Conservation (phyloP, 805 yeast species). For the Saturnispora saitoi region DNA sequence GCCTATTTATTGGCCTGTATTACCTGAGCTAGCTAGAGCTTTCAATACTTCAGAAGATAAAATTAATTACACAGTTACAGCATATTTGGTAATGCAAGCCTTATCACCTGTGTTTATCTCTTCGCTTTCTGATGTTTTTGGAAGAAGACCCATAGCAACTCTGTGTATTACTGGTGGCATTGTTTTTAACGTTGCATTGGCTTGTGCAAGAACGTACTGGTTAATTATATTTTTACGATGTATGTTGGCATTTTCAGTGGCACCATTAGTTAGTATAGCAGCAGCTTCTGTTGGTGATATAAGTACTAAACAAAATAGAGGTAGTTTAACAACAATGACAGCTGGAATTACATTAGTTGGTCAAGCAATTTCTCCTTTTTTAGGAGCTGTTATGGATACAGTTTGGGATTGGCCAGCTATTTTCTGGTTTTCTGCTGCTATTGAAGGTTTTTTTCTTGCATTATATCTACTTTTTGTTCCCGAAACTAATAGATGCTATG, state of each 20-base stretch:
- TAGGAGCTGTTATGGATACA: conserved; percentile 47
- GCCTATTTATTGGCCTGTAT: conserved; percentile 75
- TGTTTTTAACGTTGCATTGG: conserved; percentile 58
- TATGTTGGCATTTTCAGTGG: conserved; percentile 69
- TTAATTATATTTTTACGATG: conserved; percentile 59
- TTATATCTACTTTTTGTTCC: conserved; percentile 42
- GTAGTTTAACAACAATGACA: conserved; percentile 58
- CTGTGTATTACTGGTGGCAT: conserved; percentile 46
- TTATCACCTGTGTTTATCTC: conserved; percentile 63
- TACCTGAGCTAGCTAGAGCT: conserved; percentile 45
- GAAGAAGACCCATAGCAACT: conserved; percentile 63
- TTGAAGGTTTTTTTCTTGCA: conserved; percentile 40
- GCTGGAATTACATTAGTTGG: conserved; percentile 63
- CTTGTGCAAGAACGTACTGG: conserved; percentile 48
- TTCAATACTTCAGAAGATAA: conserved; percentile 49
- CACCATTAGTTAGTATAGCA: conserved; percentile 65
- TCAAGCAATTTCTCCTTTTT: conserved; percentile 71
- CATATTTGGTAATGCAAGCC: conserved; percentile 72
- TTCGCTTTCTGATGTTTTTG: conserved; percentile 57
- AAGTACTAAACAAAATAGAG: conserved; percentile 57
- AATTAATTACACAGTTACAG: conserved; percentile 66
- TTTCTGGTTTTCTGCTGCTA: conserved; percentile 68
- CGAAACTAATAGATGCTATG: conserved; percentile 65
- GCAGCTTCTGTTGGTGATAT: conserved; percentile 71
- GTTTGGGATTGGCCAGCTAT: conserved; percentile 65